Evolutionary conservation across 1,139 yeast species (phyloP), one percentile per base, ranked within the genome.

Genomic region (Nakaseomyces bracarensis): DNA sequence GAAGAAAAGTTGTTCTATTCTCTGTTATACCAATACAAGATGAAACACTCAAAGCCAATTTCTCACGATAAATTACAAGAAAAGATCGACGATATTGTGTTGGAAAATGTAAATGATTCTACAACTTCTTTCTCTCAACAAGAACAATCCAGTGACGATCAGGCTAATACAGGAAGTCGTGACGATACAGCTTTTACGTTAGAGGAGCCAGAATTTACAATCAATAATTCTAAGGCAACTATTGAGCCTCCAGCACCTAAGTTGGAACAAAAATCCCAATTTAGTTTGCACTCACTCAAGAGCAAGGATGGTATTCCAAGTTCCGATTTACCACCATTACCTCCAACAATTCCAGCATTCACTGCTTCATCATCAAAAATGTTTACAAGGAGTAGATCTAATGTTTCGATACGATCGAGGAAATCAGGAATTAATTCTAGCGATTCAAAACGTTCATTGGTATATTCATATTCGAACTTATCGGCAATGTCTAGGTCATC

Each of bases 1-100:
- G 77, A 94, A 1, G 98, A 93, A 57, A 93, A 91, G 67, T 78
- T 91, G 43, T 91, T 91, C 54, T 93, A 91, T 64, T 82, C 86
- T 48, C 67, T 93, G 45, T 68, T 91, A 47, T 69, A 82, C 69
- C 80, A 85, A 55, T 91, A 91, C 62, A 75, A 96, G 51, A 83
- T 82, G 53, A 93, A 52, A 38, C 55, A 57, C 42, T 22, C 55
- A 15, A 38, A 37, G 22, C 41, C 44, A 23, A 19, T 43, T 16
- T 33, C 38, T 8, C 19, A 15, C 18, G 25, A 18, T 23, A 36
- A 25, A 15, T 13, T 36, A 9, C 29, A 16, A 11, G 34, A 21
- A 25, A 44, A 2, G 16, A 29, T 9, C 34, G 45, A 10, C 46
- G 49, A 36, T 42, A 40, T 20, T 6, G 30, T 29, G 16, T 8